Evolutionary conservation across 2,329 filamentous ascomycete species (phyloP), one percentile per base, ranked within the genome.

Genomic region (Trichocomaceae sp.): DNA sequence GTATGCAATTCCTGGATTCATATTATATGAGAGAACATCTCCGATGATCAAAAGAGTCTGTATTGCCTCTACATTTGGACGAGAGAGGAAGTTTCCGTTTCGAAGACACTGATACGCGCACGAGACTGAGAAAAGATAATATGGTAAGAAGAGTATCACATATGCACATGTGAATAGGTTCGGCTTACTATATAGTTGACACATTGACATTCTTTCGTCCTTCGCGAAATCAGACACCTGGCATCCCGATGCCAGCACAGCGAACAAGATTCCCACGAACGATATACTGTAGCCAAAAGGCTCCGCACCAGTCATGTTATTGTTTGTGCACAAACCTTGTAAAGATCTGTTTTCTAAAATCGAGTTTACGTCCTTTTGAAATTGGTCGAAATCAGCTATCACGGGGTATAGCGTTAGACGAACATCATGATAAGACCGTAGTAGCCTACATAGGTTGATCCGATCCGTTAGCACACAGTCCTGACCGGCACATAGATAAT

Each of bases 1-100:
- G 73, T 83, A 85, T 2, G 82, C 79, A 20, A 83, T 81, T 2
- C 82, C 82, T 3, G 82, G 81, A 57, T 84, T 84, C 80, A 83
- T 83, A 58, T 82, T 82, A 63, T 83, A 82, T 0, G 80, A 81
- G 22, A 83, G 72, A 13, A 82, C 81, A 61, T 84, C 83, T 47
- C 81, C 80, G 23, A 84, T 81, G 6, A 84, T 79, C 4, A 84
- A 68, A 19, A 84, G 72, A 0, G 81, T 82, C 63, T 84, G 80
- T 22, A 84, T 83, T 41, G 78, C 81, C 58, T 84, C 80, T 42
- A 84, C 69, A 5, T 77, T 81, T 17, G 82, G 79, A 54, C 82
- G 79, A 0, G 82, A 83, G 5, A 85, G 63, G 63, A 84, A 84
- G 59, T 85, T 85, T 19, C 79, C 81, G 66, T 83, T 81, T n/a